Evolutionary conservation across 1,284 basidiomycete species (phyloP).

Genomic region (Lentinula novae-zelandiae): DNA sequence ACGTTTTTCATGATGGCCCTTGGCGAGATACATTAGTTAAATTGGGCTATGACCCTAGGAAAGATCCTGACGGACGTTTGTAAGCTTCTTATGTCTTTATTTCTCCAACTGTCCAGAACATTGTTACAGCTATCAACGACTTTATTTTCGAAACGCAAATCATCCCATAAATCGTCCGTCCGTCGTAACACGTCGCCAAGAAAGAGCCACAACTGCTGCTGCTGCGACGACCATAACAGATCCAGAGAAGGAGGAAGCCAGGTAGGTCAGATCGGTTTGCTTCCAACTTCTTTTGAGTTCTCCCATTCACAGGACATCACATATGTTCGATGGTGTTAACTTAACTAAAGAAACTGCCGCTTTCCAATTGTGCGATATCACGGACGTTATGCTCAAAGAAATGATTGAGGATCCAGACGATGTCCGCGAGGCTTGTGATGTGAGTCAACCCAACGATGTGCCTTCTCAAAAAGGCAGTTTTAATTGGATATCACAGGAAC

Average conservation of each 20-base stretch:
- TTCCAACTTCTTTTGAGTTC: not conserved
- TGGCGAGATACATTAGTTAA: conserved; percentile 89
- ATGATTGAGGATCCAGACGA: conserved; percentile 76
- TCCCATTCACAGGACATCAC: conserved; percentile 46
- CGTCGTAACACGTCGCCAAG: conserved; percentile 63
- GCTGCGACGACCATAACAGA: conserved; percentile 37
- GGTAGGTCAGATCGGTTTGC: conserved; percentile 20
- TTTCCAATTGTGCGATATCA: conserved; percentile 91
- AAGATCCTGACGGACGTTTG: conserved; percentile 71
- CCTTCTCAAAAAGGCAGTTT: not conserved
- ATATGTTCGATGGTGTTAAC: conserved; percentile 86
- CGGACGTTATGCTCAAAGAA: conserved; percentile 74
- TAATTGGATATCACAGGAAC: conserved; percentile 43
- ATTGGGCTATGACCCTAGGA: conserved; percentile 88
- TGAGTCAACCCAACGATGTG: conserved; percentile 31
- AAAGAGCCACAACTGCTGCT: conserved; percentile 37
- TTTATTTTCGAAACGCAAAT: conserved; percentile 82
- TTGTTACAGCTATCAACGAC: conserved; percentile 66
- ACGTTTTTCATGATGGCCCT: conserved; percentile 90
- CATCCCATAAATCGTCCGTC: conserved; percentile 74
- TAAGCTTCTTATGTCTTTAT: conserved; percentile 28
- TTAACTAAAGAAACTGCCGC: conserved; percentile 81
- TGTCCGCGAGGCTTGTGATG: conserved; percentile 68
- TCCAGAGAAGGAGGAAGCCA: conserved; percentile 36
- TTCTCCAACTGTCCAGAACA: not conserved